Conservation (phyloP, 2,329 filamentous ascomycete genomes). For the Penicillium sclerotigenum region DNA sequence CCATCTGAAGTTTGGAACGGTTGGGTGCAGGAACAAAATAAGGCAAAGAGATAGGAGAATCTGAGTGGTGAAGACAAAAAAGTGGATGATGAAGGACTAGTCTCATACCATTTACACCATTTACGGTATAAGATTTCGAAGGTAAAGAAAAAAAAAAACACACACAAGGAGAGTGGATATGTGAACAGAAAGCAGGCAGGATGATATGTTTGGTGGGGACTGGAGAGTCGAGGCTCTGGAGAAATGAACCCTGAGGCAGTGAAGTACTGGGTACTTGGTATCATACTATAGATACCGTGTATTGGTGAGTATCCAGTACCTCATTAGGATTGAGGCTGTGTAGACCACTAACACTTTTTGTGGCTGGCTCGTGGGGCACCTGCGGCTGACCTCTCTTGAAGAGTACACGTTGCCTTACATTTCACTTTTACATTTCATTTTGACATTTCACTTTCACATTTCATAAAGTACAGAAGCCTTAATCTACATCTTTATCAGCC, state of each 20-base stretch:
- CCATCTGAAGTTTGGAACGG: slow-evolving; percentile 15
- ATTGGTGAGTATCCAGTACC: slow-evolving; percentile 10
- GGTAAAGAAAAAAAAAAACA: background rate
- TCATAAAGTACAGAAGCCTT: background rate
- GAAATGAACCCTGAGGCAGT: slow-evolving; percentile 15
- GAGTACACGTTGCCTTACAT: slow-evolving; percentile 3
- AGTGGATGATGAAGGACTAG: background rate
- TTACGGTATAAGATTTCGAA: background rate
- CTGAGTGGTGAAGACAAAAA: background rate
- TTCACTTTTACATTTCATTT: background rate
- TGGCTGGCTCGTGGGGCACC: slow-evolving; percentile 20
- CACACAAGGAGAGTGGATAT: background rate
- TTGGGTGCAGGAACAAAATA: slow-evolving; percentile 7
- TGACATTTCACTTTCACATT: background rate
- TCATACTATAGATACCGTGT: rapidly evolving
- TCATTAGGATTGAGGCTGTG: slow-evolving; percentile 25
- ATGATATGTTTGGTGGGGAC: slow-evolving; percentile 8
- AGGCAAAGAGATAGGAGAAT: slow-evolving; percentile 10
- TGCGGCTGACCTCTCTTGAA: slow-evolving; percentile 4
- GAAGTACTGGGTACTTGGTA: slow-evolving; percentile 13
- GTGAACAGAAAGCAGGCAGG: slow-evolving; percentile 9
- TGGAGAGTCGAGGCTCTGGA: slow-evolving; percentile 26
- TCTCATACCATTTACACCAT: background rate
- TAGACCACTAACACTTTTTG: slow-evolving; percentile 19
- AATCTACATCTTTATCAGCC: background rate